Percentiles rank a stretch among this genome's conserved stretches.
phyloP scores from a whole-genome alignment of 2,329 filamentous ascomycete species.

The Pseudopithomyces maydicus region DNA sequence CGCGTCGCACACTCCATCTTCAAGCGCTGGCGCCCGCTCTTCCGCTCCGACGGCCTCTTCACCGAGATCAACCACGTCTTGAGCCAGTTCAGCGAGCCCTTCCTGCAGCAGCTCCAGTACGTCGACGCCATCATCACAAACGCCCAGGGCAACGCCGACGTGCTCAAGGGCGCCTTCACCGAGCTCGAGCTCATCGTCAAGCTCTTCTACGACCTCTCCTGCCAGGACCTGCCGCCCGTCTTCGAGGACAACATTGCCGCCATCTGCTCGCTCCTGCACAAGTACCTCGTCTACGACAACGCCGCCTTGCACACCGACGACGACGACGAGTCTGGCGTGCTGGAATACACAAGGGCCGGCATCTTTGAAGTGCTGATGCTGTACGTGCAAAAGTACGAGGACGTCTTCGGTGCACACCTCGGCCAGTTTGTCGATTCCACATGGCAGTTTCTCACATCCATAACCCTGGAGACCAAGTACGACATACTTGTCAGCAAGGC shows the following conservation, averaged over 20 bases:
- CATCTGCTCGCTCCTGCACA: constrained; percentile 82
- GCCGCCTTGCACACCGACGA: constrained; percentile 81
- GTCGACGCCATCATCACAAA: constrained; percentile 73
- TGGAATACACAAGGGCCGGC: constrained; percentile 88
- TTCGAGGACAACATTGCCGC: constrained; percentile 86
- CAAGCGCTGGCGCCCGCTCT: constrained; percentile 91
- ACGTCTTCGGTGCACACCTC: constrained; percentile 83
- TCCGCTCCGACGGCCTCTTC: constrained; percentile 89
- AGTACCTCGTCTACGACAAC: constrained; percentile 91
- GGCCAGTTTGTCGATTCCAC: constrained; percentile 85
- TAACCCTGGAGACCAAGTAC: constrained; percentile 88
- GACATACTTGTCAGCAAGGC: constrained; percentile 94
- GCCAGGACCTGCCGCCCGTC: constrained; percentile 90
- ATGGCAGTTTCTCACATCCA: constrained; percentile 87
- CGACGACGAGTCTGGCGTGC: constrained; percentile 81
- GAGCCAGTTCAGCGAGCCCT: constrained; percentile 79
- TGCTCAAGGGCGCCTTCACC: constrained; percentile 77
- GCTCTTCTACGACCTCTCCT: constrained; percentile 95
- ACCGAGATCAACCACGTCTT: constrained; percentile 97
- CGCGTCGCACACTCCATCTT: constrained; percentile 99
- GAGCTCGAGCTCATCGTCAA: constrained; percentile 88
- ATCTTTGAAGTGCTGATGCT: constrained; percentile 91
- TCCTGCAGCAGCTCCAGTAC: constrained; percentile 76
- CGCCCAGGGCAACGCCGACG: constrained; percentile 75
- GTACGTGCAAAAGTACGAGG: constrained; percentile 93